These are phyloP conservation scores for Fusarium sp. DNA, from an alignment of 2,329 filamentous ascomycete genomes.

Conservation along the genomic window DNA sequence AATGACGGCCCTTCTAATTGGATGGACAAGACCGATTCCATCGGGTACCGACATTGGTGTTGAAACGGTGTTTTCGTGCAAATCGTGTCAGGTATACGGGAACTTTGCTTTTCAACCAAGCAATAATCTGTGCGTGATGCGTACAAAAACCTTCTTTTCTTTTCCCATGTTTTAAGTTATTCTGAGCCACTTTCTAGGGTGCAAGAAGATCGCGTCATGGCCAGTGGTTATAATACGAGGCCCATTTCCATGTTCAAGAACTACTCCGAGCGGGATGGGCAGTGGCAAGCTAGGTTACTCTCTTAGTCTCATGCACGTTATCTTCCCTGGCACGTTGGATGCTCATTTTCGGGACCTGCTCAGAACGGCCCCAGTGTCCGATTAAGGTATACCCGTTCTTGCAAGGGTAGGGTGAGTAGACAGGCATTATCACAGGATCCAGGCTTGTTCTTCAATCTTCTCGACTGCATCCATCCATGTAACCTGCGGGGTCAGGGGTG, in stretches of 20 bases:
- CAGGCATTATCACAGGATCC: neutral
- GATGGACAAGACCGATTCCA: neutral
- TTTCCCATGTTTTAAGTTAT: neutral
- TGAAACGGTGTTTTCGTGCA: constrained; percentile 32
- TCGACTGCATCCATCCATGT: constrained; percentile 5
- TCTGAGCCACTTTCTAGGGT: neutral
- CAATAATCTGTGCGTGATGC: neutral
- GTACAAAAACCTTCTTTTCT: neutral
- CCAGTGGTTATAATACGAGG: neutral
- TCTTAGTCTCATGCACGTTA: neutral
- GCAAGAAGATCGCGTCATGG: neutral
- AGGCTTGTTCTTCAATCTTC: constrained; percentile 7
- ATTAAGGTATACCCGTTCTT: constrained; percentile 23
- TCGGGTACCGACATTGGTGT: constrained; percentile 1
- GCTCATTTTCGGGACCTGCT: neutral
- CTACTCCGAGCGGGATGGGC: neutral
- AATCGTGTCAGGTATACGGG: constrained; percentile 25
- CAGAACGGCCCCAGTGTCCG: constrained; percentile 17
- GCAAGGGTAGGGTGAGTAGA: constrained; percentile 2
- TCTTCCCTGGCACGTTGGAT: neutral
- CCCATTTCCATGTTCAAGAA: neutral
- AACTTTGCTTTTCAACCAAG: neutral
- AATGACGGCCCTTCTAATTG: neutral
- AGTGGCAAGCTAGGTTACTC: neutral
- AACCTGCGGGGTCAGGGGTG: constrained; percentile 2